A percentile compares a stretch with the other conserved stretches of the same genome.
These are phyloP conservation scores for Trichosporon coremiiforme DNA, from an alignment of 1,284 basidiomycete species.

Conservation along the genomic window DNA sequence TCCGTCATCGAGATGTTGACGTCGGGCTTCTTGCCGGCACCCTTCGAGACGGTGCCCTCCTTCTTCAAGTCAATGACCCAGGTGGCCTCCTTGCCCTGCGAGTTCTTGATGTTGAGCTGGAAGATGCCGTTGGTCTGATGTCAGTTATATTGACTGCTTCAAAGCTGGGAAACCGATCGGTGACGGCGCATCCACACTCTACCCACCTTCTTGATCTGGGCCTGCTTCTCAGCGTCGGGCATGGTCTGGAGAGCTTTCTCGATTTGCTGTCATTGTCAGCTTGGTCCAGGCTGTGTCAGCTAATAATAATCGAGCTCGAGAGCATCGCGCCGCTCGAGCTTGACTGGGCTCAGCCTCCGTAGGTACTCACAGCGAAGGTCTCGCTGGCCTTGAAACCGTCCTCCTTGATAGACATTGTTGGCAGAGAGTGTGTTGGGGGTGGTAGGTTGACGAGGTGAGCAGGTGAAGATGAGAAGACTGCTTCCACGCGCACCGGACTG, in stretches of 20 bases:
- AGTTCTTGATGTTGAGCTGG: constrained; percentile 81
- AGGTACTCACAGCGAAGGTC: constrained; percentile 60
- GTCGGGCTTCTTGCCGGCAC: constrained; percentile 66
- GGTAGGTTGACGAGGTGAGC: constrained; percentile 3
- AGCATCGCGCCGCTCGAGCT: no score
- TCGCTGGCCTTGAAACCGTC: constrained; percentile 64
- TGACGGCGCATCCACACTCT: background rate
- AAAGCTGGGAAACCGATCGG: background rate
- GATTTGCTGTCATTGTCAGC: constrained; percentile 56
- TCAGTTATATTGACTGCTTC: background rate
- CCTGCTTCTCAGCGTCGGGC: constrained; percentile 72
- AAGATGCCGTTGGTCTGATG: constrained; percentile 86
- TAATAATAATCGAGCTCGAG: background rate
- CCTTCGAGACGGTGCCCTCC: constrained; percentile 76
- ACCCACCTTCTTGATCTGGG: constrained; percentile 69
- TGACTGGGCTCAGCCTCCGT: background rate
- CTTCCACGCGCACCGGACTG: background rate
- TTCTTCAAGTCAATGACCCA: constrained; percentile 96
- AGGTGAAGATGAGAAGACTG: constrained; percentile 11
- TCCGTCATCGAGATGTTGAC: constrained; percentile 53
- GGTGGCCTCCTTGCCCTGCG: constrained; percentile 69
- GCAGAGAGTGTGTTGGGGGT: constrained; percentile 9
- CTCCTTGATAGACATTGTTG: constrained; percentile 47
- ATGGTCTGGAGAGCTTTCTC: constrained; percentile 65
- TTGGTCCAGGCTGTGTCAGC: background rate